Evolutionary conservation across 441 rosid genomes (phyloP), one percentile per base, ranked within the genome.

Genomic region (Populus hybrid): DNA sequence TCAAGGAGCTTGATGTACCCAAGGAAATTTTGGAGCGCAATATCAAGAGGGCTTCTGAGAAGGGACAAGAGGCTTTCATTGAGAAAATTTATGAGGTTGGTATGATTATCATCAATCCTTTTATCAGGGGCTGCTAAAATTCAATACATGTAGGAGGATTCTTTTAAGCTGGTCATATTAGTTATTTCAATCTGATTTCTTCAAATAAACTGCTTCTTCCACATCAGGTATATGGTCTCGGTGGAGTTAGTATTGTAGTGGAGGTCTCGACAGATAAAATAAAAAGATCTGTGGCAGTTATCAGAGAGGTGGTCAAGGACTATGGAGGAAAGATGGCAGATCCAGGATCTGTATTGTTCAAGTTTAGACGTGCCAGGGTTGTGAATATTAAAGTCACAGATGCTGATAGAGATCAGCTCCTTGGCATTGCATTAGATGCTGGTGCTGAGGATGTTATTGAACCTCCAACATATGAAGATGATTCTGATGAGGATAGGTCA

Each of bases 371-470:
- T 78, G 97, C 79, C 71, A 85, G 93, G 40, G 93, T 85, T 75
- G 97, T 87, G 75, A 93, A 92, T 84, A 81, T 95, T 75, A 91
- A 89, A 79, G 92, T 89, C 54, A 76, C 85, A 5, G 95, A 93
- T 81, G 93, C 88, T 74, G 97, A 93, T 75, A 91, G 89, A 87
- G 96, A 95, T 78, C 91, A 88, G 85, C 95, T 95, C 40, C 90
- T 95, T 69, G 28, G 61, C 35, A 75, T 92, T 84, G 97, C 96
- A 65, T 79, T 93, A 82, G 99, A 95, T 86, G 89, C 93, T 77
- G 99, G 98, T 61, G 99, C 96, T 8, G 98, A 95, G 88, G 98
- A 95, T 86, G 97, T 92, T 79, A 88, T 93, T 82, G 99, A 95
- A 70, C 99, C 98, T 79, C 87, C 91, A 23, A 68, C 72, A 16